Base-by-base conservation (phyloP, 2,329 filamentous ascomycete species). In the Hirsutella rhossiliensis region DNA sequence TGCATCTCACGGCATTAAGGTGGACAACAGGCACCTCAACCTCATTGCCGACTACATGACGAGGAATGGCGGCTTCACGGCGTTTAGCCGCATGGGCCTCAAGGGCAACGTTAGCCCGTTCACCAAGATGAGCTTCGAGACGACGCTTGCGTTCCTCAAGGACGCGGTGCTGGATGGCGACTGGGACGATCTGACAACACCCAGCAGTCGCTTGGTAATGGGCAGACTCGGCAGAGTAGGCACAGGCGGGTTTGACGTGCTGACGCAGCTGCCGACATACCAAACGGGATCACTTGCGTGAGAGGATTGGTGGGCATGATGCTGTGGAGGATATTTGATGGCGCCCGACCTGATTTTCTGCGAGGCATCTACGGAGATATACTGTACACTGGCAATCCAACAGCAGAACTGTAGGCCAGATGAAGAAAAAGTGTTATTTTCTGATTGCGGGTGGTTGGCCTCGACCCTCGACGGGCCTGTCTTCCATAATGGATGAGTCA, bases 41-140 rank as follows among this genome's bases (percentile, higher is more conserved):
- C 75, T 98, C 52, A 97, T 98, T 54, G 90, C 85, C 40, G 92
- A 98, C 62, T 87, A 87, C 62, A 98, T 98, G 92, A 98, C 92
- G n/a, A 78, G 90, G 43, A 82, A 81, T 47, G 92, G 92, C 52
- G 81, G 79, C 2, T 98, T 94, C 67, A 84, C 81, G 40, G 82
- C 92, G 1, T 98, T 98, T 68, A 95, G 87, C 65, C 84, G 92
- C 41, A 94, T 86, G 59, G 92, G 90, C 1, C 71, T 98, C 48
- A 81, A 80, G 58, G 81, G 85, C 51, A 89, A 87, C 56, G 82
- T 90, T 27, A 89, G 82, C 52, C 88, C 92, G 0, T 90, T 98
- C 54, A 90, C 92, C 66, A 97, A 97, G 75, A 97, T 97, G 90
- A 94, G 87, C 62, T 98, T 97, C 67, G 92, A 98, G 75, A 98